Percentiles rank a stretch among this genome's conserved stretches.
Evolutionary conservation across 495 filamentous ascomycete species (phyloP).

Genomic region (Polyplosphaeria fusca): DNA sequence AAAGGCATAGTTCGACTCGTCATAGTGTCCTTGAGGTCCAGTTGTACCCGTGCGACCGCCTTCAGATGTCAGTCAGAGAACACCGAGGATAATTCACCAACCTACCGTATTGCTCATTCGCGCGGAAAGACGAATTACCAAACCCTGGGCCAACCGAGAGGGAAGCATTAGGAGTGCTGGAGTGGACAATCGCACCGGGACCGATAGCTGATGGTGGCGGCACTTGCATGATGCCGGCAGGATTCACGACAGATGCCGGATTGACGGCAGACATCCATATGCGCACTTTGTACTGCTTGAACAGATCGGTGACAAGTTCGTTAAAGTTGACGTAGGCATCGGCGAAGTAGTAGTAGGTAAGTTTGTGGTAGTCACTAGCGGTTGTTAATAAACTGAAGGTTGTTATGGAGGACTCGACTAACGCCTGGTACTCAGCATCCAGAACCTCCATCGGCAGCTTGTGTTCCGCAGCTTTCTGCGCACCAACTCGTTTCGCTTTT

Average conservation of each 20-base stretch:
- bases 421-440: slow-evolving; percentile 99
- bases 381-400: slow-evolving; percentile 14
- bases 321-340: slow-evolving; percentile 99
- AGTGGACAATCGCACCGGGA: slow-evolving; percentile 56
- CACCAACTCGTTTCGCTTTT: slow-evolving; percentile 92
- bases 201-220: slow-evolving; percentile 67
- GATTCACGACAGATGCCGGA: slow-evolving; percentile 92
- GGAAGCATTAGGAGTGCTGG: slow-evolving; percentile 17
- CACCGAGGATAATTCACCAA: no score
- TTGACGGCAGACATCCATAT: slow-evolving; percentile 99
- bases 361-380: slow-evolving; percentile 92
- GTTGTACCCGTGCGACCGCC: no score
- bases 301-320: slow-evolving; percentile 90
- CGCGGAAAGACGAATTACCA: neutral
- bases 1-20: slow-evolving; percentile 19
- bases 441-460: slow-evolving; percentile 96
- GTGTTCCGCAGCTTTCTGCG: slow-evolving; percentile 93
- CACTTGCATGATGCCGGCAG: slow-evolving; percentile 19
- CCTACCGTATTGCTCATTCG: slow-evolving; percentile 15
- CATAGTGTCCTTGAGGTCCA: neutral
- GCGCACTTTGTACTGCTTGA: slow-evolving; percentile 97
- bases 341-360: slow-evolving; percentile 98
- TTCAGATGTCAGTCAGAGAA: no score
- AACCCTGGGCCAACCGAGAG: slow-evolving; percentile 8
- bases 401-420: slow-evolving; percentile 40